Evolutionary conservation across 805 yeast genomes (phyloP), one percentile per base, ranked within the genome.

Genomic region (Yarrowia sp.): DNA sequence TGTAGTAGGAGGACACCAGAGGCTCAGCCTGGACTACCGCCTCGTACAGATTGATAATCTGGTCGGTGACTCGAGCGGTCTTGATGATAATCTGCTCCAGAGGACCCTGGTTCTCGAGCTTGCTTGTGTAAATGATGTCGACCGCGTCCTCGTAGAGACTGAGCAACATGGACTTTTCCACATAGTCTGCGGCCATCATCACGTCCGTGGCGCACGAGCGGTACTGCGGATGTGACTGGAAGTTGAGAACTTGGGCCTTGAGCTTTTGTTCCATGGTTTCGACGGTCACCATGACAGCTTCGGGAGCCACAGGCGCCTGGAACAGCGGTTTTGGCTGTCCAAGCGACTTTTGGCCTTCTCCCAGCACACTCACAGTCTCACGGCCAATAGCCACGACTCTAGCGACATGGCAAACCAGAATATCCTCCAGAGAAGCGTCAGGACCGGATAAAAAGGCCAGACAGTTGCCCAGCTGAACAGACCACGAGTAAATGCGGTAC

Each of bases 381-480:
- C 55, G 33, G 6, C 66, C 66, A 7, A 61, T 46, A 9, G 66
- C 53, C 7, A 15, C 43, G 1, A 61, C 43, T 38, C 55, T 17
- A 7, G 66, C 66, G 15, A 61, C 43, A 19, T 61, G 66, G 20
- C 55, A 46, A 3, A 61, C 55, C 4, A 61, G 24, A 19, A 61
- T 46, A 10, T 61, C 66, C 14, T 61, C 66, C 34, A 46, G 30
- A 8, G 66, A 46, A 2, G 66, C 66, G n/a, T 61, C 66, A 10
- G 66, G 66, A 4, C 66, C 66, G 0, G 66, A 46, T 7, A 61
- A 15, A n/a, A 61, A 61, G 9, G 46, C 66, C 38, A 61, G 17
- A 46, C 66, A 61, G 66, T 61, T 61, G 7, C 55, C 66, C n/a
- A 61, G 38, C 44, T 61, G 66, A 2, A 47, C 66, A 9, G 66